These are phyloP conservation scores for Toxicodendron radicans DNA, from an alignment of 345 rosid species.

Conservation along the genomic window DNA sequence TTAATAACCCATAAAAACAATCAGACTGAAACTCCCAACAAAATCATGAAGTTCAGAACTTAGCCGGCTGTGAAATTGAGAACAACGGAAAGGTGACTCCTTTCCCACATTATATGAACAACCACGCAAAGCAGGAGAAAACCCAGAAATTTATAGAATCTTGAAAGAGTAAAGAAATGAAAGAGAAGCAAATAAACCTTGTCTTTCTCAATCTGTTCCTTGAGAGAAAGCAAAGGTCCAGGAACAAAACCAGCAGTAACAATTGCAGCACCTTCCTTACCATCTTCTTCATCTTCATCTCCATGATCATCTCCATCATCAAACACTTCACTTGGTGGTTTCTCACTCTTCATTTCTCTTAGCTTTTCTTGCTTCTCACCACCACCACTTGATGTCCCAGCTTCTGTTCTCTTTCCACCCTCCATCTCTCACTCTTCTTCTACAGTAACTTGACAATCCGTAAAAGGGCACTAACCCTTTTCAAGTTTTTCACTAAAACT, in stretches of 20 bases:
- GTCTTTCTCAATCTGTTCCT: conserved; percentile 61
- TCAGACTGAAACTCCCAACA: conserved; percentile 1
- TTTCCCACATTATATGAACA: neutral
- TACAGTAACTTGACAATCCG: neutral
- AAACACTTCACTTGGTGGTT: conserved; percentile 11
- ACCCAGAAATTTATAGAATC: neutral
- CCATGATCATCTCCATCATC: conserved; percentile 21
- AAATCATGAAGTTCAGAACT: neutral
- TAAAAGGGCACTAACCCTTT: conserved; percentile 10
- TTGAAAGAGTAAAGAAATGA: neutral
- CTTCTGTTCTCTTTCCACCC: conserved; percentile 31
- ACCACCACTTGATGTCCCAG: conserved; percentile 26
- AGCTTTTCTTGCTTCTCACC: conserved; percentile 20
- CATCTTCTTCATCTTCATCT: conserved; percentile 20
- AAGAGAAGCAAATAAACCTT: conserved; percentile 32
- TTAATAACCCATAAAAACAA: neutral
- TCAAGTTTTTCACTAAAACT: neutral
- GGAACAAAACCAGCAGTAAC: conserved; percentile 41
- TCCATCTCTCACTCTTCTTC: conserved; percentile 20
- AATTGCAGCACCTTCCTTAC: conserved; percentile 26
- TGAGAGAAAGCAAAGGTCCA: conserved; percentile 54
- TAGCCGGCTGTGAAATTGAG: neutral
- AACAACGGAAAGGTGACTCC: neutral
- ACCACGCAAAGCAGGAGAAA: neutral
- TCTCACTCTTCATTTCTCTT: conserved; percentile 26